Conservation (phyloP, 495 filamentous ascomycete genomes). For the Chaetomidium leptoderma region DNA sequence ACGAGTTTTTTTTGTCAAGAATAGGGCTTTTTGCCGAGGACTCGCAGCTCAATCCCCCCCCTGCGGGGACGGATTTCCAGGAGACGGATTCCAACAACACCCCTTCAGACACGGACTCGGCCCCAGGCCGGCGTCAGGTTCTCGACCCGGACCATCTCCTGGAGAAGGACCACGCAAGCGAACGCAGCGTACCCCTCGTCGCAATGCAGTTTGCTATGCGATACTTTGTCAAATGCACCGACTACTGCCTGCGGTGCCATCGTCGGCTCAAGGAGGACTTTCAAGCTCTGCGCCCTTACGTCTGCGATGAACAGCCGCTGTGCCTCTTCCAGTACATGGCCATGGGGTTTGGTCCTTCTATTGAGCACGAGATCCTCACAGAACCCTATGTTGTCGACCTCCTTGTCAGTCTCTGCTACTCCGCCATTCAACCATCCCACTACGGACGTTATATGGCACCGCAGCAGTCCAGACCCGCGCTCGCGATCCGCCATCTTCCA, state of each 20-base stretch:
- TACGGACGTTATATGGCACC: not conserved
- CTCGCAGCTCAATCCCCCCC: slow-evolving; percentile 19
- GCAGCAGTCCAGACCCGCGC: not conserved
- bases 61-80: no score
- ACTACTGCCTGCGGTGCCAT: slow-evolving; percentile 87
- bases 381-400: slow-evolving; percentile 85
- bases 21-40: not conserved
- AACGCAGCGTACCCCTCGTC: slow-evolving; percentile 58
- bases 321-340: slow-evolving; percentile 91
- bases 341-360: slow-evolving; percentile 77
- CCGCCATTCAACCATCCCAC: slow-evolving; percentile 34
- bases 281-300: slow-evolving; percentile 87
- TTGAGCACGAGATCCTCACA: slow-evolving; percentile 77
- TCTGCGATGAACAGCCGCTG: slow-evolving; percentile 72
- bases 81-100: not conserved
- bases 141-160: slow-evolving; percentile 52
- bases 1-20: slow-evolving; percentile 45
- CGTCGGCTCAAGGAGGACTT: slow-evolving; percentile 64
- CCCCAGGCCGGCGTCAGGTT: slow-evolving; percentile 16
- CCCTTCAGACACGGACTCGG: not conserved
- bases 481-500: slow-evolving; percentile 27
- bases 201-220: slow-evolving; percentile 78
- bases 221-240: slow-evolving; percentile 76
- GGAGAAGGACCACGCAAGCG: slow-evolving; percentile 16
- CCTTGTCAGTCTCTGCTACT: slow-evolving; percentile 76